Conservation (phyloP, 2,329 filamentous ascomycete species). For the Ophiocordyceps sinensis region DNA sequence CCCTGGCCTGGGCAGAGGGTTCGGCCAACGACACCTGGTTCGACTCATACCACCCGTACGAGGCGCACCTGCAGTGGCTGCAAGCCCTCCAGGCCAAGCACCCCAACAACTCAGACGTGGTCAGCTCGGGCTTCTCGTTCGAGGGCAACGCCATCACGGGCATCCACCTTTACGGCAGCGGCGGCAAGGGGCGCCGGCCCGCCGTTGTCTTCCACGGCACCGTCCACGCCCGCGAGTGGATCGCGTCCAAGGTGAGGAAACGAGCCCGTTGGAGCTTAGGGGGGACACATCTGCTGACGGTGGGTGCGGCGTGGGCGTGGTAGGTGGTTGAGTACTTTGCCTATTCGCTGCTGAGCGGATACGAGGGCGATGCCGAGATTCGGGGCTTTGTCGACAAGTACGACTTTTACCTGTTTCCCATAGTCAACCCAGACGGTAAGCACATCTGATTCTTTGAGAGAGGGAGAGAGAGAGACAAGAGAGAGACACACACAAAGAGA, state of each 20-base stretch:
- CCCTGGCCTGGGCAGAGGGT: constrained; percentile 3
- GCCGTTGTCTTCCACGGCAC: constrained; percentile 42
- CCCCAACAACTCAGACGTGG: constrained; percentile 29
- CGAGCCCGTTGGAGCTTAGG: background rate
- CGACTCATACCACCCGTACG: constrained; percentile 36
- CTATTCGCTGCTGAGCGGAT: constrained; percentile 31
- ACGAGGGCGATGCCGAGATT: constrained; percentile 21
- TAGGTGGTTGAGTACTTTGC: constrained; percentile 36
- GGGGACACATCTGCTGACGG: background rate
- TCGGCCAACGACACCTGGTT: constrained; percentile 29
- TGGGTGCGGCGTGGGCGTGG: background rate
- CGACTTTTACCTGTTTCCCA: constrained; percentile 51
- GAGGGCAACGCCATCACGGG: constrained; percentile 45
- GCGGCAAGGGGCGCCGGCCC: constrained; percentile 28
- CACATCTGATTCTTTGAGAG: background rate
- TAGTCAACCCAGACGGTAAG: constrained; percentile 46
- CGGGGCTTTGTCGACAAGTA: constrained; percentile 40
- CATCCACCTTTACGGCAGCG: constrained; percentile 37
- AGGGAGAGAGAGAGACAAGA: constrained; percentile 6
- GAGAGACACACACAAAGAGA: too few species aligned
- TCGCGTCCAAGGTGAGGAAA: constrained; percentile 31
- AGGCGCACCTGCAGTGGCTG: constrained; percentile 34
- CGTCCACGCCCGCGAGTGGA: constrained; percentile 48
- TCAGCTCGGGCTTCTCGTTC: constrained; percentile 31
- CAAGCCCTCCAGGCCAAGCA: constrained; percentile 27